These are phyloP conservation scores for Xylariaceae sp. DNA, from an alignment of 2,329 filamentous ascomycete species.

Conservation along the genomic window DNA sequence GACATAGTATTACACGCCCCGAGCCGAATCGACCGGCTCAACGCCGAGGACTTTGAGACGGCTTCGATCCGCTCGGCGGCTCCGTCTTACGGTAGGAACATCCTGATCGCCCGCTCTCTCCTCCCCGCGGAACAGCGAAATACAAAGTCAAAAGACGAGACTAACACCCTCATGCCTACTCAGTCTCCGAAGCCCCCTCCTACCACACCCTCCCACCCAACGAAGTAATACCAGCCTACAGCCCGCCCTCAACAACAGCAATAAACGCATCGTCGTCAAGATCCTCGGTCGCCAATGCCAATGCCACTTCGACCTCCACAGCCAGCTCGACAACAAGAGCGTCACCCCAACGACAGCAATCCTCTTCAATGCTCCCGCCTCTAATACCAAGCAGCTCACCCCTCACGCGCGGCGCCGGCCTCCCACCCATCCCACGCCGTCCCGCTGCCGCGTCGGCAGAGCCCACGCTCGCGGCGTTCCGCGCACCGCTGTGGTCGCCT, in stretches of 20 bases:
- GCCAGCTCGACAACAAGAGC: conserved; percentile 22
- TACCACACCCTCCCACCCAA: conserved; percentile 52
- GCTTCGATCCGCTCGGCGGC: conserved; percentile 63
- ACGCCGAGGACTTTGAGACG: conserved; percentile 60
- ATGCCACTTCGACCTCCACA: conserved; percentile 3
- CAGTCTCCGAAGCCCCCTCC: conserved; percentile 61
- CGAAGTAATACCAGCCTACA: conserved; percentile 50
- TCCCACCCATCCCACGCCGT: conserved; percentile 47
- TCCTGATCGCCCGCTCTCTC: no score
- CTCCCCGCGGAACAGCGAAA: background rate
- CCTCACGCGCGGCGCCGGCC: conserved; percentile 37
- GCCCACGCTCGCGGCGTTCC: conserved; percentile 47
- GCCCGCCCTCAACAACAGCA: conserved; percentile 30
- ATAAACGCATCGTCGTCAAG: conserved; percentile 19
- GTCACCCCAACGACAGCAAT: conserved; percentile 17
- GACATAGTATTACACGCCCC: conserved; percentile 25
- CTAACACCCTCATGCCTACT: conserved; percentile 16
- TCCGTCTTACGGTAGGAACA: conserved; percentile 61
- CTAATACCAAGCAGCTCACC: conserved; percentile 21
- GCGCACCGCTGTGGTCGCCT: conserved; percentile 56
- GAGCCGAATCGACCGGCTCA: conserved; percentile 27
- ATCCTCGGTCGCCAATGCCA: conserved; percentile 18
- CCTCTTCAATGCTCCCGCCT: conserved; percentile 28
- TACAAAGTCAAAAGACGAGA: background rate
- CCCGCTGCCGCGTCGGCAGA: conserved; percentile 33